Percentiles rank a stretch among this genome's conserved stretches.
Conservation (phyloP, 2,329 filamentous ascomycete species). For the Fonsecaea pugnacius region DNA sequence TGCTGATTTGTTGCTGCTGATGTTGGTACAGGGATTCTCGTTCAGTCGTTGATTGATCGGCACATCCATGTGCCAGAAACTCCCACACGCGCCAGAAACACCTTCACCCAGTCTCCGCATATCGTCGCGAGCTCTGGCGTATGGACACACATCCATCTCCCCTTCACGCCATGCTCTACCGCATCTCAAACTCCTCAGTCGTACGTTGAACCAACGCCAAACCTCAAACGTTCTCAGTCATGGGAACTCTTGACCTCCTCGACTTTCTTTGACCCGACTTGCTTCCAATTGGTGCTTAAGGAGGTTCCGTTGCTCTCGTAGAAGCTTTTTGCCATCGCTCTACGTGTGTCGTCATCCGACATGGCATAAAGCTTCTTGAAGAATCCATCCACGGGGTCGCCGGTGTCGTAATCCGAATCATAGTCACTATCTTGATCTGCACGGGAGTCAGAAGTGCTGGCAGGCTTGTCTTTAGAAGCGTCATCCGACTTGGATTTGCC, state of each 20-base stretch:
- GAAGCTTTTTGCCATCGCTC: constrained; percentile 98
- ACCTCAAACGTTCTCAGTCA: constrained; percentile 11
- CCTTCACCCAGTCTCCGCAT: neutral
- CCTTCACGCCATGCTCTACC: neutral
- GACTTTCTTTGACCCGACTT: constrained; percentile 74
- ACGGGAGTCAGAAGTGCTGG: constrained; percentile 49
- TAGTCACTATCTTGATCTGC: constrained; percentile 49
- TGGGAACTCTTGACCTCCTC: constrained; percentile 47
- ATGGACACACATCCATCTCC: neutral
- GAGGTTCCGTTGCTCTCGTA: constrained; percentile 91
- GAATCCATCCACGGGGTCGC: constrained; percentile 66
- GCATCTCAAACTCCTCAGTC: neutral
- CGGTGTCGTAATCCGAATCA: constrained; percentile 47
- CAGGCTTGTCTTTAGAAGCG: constrained; percentile 36
- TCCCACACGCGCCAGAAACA: neutral
- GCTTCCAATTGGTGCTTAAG: constrained; percentile 87
- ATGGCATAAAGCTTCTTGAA: constrained; percentile 87
- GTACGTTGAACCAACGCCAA: neutral
- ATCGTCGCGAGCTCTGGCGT: neutral
- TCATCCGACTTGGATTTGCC: constrained; percentile 47
- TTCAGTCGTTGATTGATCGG: neutral
- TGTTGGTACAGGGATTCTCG: neutral
- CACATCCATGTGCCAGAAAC: neutral
- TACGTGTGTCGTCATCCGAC: constrained; percentile 76
- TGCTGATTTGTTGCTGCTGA: neutral